Evolutionary conservation across 1,284 basidiomycete species (phyloP), one percentile per base, ranked within the genome.

Genomic region (Leccinum holopus): DNA sequence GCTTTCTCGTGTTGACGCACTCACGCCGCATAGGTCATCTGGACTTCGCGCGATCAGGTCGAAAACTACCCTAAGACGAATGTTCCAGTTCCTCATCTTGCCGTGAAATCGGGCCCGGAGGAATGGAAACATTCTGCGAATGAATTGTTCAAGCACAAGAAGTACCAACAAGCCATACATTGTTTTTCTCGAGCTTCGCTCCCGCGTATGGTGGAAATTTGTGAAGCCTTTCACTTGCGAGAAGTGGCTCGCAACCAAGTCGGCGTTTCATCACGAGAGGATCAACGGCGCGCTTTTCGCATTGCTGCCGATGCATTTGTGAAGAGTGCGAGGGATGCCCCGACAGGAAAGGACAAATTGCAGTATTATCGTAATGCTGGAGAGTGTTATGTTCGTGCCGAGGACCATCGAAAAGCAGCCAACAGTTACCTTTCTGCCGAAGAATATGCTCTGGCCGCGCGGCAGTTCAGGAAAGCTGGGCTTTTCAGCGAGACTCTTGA

Each of bases 121-220:
- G 83, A 88, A 69, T 90, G 88, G 87, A 81, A 77, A 11, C 75
- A 72, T 8, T 81, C 77, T 16, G 87, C 84, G 3, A 73, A 72
- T 3, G 73, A 76, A 2, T 70, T 90, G 5, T 90, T 91, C 69
- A 72, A 80, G 6, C 79, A 84, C 49, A 79, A 81, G 55, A 80
- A 79, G 16, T 91, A 84, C 65, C 67, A 75, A 0, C 83, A 88
- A 66, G 87, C 90, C 0, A 84, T 81, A 72, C 80, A 85, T 59
- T 87, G 85, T 63, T 91, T 84, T 62, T 79, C 83, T 59, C 80
- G 84, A 21, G 88, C 89, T 3, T 72, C 65, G 1, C 69, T 79
- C 35, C 72, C 66, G 0, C 77, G 79, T 11, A 79, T 86, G 68
- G 79, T 72, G 3, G 77, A 74, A 2, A 79, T 89, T 7, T 77